Evolutionary conservation across 306 rosid genomes (phyloP).

Genomic region (Lathyrus oleraceus): DNA sequence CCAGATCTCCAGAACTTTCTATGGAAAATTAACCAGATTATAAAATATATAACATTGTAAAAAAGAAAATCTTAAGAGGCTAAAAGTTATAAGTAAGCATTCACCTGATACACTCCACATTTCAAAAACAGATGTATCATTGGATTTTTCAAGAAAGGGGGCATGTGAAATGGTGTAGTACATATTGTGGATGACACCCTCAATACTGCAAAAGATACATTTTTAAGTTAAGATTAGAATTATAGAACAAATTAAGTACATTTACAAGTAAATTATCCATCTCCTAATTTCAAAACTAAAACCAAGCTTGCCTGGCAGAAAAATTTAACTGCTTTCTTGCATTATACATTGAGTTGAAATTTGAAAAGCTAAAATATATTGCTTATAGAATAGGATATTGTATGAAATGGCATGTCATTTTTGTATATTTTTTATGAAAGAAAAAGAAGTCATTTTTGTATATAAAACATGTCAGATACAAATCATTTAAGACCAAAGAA

Average conservation of each 20-base stretch:
- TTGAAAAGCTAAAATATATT: constrained; percentile 19
- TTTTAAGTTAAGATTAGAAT: constrained; percentile 15
- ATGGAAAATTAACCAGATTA: constrained; percentile 35
- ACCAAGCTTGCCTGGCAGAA: not conserved
- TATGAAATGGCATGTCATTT: not conserved
- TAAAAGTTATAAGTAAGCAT: constrained; percentile 28
- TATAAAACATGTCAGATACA: constrained; percentile 2
- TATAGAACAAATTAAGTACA: constrained; percentile 4
- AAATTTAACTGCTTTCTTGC: not conserved
- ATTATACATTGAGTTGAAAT: constrained; percentile 5
- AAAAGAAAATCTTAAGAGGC: not conserved
- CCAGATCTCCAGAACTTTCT: constrained; percentile 49
- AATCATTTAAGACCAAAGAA: not conserved
- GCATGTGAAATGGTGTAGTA: constrained; percentile 57
- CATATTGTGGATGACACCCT: constrained; percentile 48
- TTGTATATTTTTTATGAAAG: too few relatives aligned
- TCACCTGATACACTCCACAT: constrained; percentile 81
- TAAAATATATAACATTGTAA: constrained; percentile 2
- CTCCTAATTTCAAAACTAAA: constrained; percentile 14
- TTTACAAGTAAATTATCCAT: constrained; percentile 19
- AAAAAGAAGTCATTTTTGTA: not conserved
- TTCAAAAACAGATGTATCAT: constrained; percentile 51
- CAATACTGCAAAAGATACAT: constrained; percentile 54
- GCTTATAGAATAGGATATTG: not conserved
- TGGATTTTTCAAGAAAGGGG: constrained; percentile 54